Conservation (phyloP, 2,329 filamentous ascomycete species). For the Stachybotrys echinatus region DNA sequence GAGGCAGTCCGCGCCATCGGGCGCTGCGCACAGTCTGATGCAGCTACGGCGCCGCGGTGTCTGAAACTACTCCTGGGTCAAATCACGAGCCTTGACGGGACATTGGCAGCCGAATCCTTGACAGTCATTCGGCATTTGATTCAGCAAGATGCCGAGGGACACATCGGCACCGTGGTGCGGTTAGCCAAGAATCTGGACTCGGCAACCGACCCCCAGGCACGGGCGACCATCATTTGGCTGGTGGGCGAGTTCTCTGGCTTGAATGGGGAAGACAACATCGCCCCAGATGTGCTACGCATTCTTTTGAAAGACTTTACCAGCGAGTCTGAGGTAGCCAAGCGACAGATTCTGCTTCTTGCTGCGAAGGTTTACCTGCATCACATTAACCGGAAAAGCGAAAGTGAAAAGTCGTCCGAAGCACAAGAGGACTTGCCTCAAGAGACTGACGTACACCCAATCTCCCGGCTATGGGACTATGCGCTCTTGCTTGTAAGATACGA, state of each 20-base stretch:
- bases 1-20: conserved; percentile 92
- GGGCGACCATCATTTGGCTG: conserved; percentile 95
- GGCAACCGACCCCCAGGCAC: conserved; percentile 78
- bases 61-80: conserved; percentile 78
- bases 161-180: conserved; percentile 79
- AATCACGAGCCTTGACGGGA: conserved; percentile 82
- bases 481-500: conserved; percentile 86
- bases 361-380: conserved; percentile 97
- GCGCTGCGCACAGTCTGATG: conserved; percentile 78
- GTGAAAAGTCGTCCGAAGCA: conserved; percentile 25
- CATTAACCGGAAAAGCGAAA: conserved; percentile 58
- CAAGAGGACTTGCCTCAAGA: conserved; percentile 25
- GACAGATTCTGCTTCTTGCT: conserved; percentile 85
- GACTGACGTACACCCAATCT: conserved; percentile 56
- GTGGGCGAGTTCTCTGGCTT: conserved; percentile 88
- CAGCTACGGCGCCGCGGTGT: conserved; percentile 68
- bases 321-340: conserved; percentile 80
- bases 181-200: conserved; percentile 88
- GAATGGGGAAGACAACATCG: conserved; percentile 80
- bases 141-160: conserved; percentile 77
- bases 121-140: conserved; percentile 95
- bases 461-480: conserved; percentile 77
- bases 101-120: conserved; percentile 83
- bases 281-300: conserved; percentile 85
- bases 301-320: conserved; percentile 77